Conservation (phyloP, 1,139 yeast genomes). For the Yarrowia galli region DNA sequence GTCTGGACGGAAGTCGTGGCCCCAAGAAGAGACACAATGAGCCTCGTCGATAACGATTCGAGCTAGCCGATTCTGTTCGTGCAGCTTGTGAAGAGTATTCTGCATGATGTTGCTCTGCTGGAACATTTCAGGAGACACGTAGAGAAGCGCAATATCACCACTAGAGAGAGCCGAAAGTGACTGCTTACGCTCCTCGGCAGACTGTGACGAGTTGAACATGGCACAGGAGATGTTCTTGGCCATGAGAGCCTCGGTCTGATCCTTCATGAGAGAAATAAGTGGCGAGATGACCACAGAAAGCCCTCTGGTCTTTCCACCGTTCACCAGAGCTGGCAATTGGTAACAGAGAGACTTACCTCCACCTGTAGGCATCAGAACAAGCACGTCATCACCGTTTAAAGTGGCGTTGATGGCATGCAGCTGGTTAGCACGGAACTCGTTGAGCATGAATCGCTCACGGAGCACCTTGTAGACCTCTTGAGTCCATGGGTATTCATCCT, state of each 20-base stretch:
- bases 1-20: slow-evolving; percentile 97
- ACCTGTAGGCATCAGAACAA: slow-evolving; percentile 98
- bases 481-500: slow-evolving; percentile 61
- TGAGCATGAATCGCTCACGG: slow-evolving; percentile 65
- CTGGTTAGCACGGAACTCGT: slow-evolving; percentile 81
- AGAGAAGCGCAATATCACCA: slow-evolving; percentile 75
- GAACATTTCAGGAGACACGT: slow-evolving; percentile 95
- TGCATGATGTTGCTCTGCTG: slow-evolving; percentile 76
- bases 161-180: slow-evolving; percentile 67
- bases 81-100: slow-evolving; percentile 64
- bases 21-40: slow-evolving; percentile 99
- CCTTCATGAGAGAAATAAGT: slow-evolving; percentile 94
- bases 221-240: slow-evolving; percentile 77
- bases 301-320: slow-evolving; percentile 76
- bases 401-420: slow-evolving; percentile 86
- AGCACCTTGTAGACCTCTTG: slow-evolving; percentile 68
- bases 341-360: slow-evolving; percentile 98
- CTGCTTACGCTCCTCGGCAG: slow-evolving; percentile 65
- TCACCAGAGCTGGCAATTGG: slow-evolving; percentile 89
- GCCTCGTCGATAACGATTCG: slow-evolving; percentile 97
- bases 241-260: slow-evolving; percentile 85
- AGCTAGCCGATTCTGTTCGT: slow-evolving; percentile 67
- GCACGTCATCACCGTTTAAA: slow-evolving; percentile 80
- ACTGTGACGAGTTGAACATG: slow-evolving; percentile 78
- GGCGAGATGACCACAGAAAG: slow-evolving; percentile 95